Conservation (phyloP, 306 rosid genomes). For the Lathyrus sativus region DNA sequence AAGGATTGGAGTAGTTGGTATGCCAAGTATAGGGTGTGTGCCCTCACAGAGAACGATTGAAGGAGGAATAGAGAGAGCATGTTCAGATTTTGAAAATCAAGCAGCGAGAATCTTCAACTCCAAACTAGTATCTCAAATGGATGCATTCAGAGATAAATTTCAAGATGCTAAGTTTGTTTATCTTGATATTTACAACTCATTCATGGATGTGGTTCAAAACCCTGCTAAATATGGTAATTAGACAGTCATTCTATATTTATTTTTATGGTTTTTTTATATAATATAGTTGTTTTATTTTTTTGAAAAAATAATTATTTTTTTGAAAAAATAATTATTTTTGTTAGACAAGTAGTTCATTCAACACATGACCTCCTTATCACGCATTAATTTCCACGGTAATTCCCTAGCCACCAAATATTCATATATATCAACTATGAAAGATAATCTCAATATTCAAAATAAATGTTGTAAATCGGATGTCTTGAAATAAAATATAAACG, state of each 20-base stretch:
- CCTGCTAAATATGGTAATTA: slow-evolving; percentile 58
- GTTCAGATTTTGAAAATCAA: slow-evolving; percentile 49
- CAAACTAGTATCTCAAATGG: slow-evolving; percentile 49
- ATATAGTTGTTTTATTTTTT: no score
- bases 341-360: no score
- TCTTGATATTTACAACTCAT: slow-evolving; percentile 53
- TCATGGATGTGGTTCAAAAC: slow-evolving; percentile 47
- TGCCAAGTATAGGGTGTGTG: slow-evolving; percentile 65
- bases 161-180: slow-evolving; percentile 61
- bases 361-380: no score
- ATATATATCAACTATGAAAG: no score
- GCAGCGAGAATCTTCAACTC: slow-evolving; percentile 68
- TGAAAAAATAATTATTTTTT: no score
- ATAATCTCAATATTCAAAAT: no score
- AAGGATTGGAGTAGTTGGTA: slow-evolving; percentile 57
- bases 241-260: background rate
- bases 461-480: no score
- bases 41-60: slow-evolving; percentile 65
- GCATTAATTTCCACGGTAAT: no score
- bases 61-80: slow-evolving; percentile 52
- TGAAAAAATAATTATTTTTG: no score
- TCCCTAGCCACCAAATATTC: no score
- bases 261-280: no score
- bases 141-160: slow-evolving; percentile 36
- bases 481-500: no score